Evolutionary conservation across 2,329 filamentous ascomycete species (phyloP).

Genomic region (Moelleriella libera): DNA sequence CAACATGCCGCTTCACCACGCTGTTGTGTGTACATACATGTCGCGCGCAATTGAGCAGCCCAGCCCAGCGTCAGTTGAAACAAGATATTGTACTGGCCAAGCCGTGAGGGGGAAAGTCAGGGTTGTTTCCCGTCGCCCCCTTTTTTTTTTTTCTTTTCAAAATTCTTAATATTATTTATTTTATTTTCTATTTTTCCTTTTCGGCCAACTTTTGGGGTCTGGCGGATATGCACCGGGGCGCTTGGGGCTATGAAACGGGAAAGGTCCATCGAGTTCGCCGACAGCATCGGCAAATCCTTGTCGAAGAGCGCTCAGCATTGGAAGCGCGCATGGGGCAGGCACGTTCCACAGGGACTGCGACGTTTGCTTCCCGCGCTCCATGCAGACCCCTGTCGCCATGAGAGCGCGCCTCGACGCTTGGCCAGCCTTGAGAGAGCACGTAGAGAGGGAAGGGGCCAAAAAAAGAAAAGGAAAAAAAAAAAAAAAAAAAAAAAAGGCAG

Average conservation of each 20-base stretch:
- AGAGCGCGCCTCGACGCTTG: neutral
- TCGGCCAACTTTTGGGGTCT: conserved; percentile 3
- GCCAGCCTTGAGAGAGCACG: neutral
- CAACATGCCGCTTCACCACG: no score
- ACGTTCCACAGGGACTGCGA: conserved; percentile 1
- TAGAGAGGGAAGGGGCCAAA: no score
- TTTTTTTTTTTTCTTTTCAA: no score
- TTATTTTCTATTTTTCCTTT: neutral
- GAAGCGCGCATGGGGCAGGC: conserved; percentile 2
- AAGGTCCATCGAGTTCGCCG: conserved; percentile 3
- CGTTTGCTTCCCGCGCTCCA: conserved; percentile 1
- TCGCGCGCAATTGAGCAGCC: no score
- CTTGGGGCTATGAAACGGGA: conserved; percentile 1
- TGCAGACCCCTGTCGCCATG: neutral
- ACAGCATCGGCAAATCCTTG: conserved; percentile 4
- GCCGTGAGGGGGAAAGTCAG: no score
- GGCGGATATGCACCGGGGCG: conserved; percentile 1
- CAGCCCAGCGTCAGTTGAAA: no score
- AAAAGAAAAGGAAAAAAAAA: no score
- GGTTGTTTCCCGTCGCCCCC: no score
- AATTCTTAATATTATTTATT: no score
- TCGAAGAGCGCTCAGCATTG: neutral
- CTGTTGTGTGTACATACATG: no score
- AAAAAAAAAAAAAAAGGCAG: no score
- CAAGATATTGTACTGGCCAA: no score